phyloP scores from a whole-genome alignment of 2,329 filamentous ascomycete species.

The Verticillium longisporum region DNA sequence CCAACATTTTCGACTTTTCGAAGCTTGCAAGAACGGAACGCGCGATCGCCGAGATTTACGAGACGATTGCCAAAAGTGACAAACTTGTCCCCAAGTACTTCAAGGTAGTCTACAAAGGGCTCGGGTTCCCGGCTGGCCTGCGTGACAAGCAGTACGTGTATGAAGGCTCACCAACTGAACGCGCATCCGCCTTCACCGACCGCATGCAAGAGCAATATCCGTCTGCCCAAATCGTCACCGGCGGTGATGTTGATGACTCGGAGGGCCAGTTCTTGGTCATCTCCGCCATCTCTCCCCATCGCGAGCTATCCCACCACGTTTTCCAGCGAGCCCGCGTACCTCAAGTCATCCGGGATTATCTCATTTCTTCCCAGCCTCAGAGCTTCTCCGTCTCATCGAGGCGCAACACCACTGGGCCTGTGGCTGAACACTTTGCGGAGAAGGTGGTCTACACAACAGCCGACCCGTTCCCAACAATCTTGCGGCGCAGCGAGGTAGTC shows the following conservation, averaged over 20 bases:
- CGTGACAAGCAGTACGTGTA: conserved; percentile 92
- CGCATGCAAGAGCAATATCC: conserved; percentile 90
- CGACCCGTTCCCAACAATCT: conserved; percentile 84
- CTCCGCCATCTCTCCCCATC: conserved; percentile 72
- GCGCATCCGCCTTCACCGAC: conserved; percentile 76
- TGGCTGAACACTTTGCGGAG: conserved; percentile 69
- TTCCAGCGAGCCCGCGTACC: conserved; percentile 84
- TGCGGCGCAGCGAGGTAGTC: conserved; percentile 80
- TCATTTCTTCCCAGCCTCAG: conserved; percentile 68
- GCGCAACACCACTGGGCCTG: conserved; percentile 61
- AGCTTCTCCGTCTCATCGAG: conserved; percentile 71
- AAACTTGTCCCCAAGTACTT: conserved; percentile 79
- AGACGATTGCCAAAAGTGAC: conserved; percentile 77
- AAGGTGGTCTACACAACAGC: conserved; percentile 80
- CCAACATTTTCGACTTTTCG: conserved; percentile 80
- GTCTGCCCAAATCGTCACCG: conserved; percentile 70
- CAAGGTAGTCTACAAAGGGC: conserved; percentile 80
- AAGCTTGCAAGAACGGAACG: conserved; percentile 86
- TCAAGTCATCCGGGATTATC: conserved; percentile 77
- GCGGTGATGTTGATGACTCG: conserved; percentile 64
- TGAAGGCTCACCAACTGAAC: conserved; percentile 71
- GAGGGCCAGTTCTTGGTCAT: conserved; percentile 90
- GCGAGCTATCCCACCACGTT: conserved; percentile 73
- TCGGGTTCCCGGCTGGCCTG: conserved; percentile 75
- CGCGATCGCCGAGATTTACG: conserved; percentile 88